Percentiles rank a stretch among this genome's conserved stretches.
Evolutionary conservation across 202 grass and related monocot species (phyloP).

Genomic region (Hordeum pubiflorum): DNA sequence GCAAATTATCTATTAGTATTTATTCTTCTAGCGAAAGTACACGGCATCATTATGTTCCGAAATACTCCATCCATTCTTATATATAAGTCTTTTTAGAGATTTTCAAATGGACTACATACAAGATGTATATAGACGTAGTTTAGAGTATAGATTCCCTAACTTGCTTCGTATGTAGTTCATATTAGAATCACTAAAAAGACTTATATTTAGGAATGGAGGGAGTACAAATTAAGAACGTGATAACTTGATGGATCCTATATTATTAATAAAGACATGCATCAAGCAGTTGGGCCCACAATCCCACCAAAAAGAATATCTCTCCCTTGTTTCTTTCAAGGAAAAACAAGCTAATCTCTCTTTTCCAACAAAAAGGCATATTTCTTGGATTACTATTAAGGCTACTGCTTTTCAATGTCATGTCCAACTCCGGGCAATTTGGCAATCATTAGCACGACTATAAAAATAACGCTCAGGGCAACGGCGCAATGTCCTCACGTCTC

Average conservation of each 20-base stretch:
- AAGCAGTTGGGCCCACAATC: not conserved
- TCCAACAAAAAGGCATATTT: not conserved
- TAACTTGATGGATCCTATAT: not conserved
- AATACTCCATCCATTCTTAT: not conserved
- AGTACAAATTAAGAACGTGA: not conserved
- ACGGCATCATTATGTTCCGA: not conserved
- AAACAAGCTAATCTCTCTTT: too few species aligned
- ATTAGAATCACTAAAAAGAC: too few species aligned
- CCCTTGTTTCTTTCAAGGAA: not conserved
- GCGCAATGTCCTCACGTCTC: constrained; percentile 20
- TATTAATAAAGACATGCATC: not conserved
- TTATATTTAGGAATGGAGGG: too few species aligned
- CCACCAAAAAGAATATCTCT: not conserved
- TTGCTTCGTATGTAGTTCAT: too few species aligned
- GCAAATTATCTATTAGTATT: not conserved
- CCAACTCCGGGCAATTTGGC: constrained; percentile 17
- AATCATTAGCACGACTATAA: constrained; percentile 27
- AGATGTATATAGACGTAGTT: too few species aligned
- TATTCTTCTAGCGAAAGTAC: not conserved
- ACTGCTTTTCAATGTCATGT: constrained; percentile 23
- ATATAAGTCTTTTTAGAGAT: too few species aligned
- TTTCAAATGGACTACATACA: too few species aligned
- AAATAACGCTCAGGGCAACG: not conserved
- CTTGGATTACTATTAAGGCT: not conserved
- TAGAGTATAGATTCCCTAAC: too few species aligned